phyloP scores from a whole-genome alignment of 352 stramenopile genomes.

The Blastocystis sp. region DNA sequence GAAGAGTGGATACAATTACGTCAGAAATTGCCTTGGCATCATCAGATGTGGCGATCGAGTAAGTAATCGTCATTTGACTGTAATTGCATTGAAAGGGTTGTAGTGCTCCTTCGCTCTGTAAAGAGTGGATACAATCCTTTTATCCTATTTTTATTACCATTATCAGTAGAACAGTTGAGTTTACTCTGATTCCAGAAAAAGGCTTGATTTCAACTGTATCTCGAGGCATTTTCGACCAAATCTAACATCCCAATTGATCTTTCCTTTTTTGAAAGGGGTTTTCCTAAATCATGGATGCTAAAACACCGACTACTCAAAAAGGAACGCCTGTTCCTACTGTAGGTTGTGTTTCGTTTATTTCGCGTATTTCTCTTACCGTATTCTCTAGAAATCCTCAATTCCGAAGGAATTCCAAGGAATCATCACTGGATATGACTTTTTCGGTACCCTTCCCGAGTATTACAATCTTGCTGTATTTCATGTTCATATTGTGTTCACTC shows the following conservation, averaged over 20 bases:
- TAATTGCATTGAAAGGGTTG: not conserved
- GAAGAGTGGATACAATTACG: not conserved
- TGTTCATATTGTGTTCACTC: not conserved
- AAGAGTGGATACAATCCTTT: not conserved
- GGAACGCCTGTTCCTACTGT: constrained; percentile 6
- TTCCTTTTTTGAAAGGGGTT: not conserved
- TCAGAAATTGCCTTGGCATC: not conserved
- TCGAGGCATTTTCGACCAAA: not conserved
- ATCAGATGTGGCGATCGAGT: not conserved
- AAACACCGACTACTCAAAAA: not conserved
- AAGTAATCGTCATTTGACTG: not conserved
- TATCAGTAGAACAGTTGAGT: not conserved
- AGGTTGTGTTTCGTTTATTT: not conserved
- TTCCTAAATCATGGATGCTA: constrained; percentile 40
- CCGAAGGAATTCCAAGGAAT: not conserved
- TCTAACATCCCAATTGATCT: constrained; percentile 32
- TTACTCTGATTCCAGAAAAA: not conserved
- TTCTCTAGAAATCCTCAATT: constrained; percentile 13
- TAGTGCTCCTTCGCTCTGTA: not conserved
- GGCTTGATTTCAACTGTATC: not conserved
- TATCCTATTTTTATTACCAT: not conserved
- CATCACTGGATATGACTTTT: constrained; percentile 55
- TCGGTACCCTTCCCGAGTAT: constrained; percentile 62
- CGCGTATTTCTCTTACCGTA: not conserved
- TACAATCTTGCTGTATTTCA: constrained; percentile 22